A percentile compares a stretch with the other conserved stretches of the same genome.
Conservation (phyloP, 805 yeast species). For the Candida ulmi region DNA sequence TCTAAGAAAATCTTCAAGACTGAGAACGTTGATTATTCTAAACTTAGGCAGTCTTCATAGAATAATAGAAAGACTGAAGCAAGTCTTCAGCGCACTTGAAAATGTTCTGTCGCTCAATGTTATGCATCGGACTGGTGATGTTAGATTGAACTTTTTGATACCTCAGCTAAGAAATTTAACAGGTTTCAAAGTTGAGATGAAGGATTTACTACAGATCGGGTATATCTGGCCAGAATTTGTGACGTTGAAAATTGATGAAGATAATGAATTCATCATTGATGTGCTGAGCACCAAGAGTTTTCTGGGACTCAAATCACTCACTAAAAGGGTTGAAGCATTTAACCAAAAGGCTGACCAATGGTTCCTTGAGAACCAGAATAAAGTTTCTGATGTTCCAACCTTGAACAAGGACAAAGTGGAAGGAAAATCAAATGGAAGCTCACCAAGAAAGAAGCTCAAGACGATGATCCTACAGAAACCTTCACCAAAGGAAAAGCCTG, state of each 20-base stretch:
- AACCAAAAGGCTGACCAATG: slow-evolving; percentile 10
- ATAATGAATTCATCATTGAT: slow-evolving; percentile 16
- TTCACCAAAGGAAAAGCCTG: slow-evolving; percentile 7
- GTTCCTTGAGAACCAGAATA: slow-evolving; percentile 8
- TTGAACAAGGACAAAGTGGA: not conserved
- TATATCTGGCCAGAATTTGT: slow-evolving; percentile 18
- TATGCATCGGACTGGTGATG: slow-evolving; percentile 14
- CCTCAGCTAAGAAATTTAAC: slow-evolving; percentile 13
- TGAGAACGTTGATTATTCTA: not conserved
- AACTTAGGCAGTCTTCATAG: slow-evolving; percentile 1
- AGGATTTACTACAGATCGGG: slow-evolving; percentile 13
- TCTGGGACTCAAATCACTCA: slow-evolving; percentile 6
- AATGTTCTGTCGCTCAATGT: slow-evolving; percentile 11
- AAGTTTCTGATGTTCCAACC: slow-evolving; percentile 10
- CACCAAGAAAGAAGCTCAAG: slow-evolving; percentile 10
- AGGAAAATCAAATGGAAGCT: not conserved
- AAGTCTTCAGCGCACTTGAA: slow-evolving; percentile 16
- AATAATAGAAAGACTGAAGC: slow-evolving; percentile 3
- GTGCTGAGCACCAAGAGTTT: slow-evolving; percentile 7
- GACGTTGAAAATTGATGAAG: slow-evolving; percentile 10
- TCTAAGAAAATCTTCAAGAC: not conserved
- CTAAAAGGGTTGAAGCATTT: slow-evolving; percentile 7
- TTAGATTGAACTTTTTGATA: slow-evolving; percentile 9
- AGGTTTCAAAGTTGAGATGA: slow-evolving; percentile 3
- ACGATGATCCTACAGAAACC: slow-evolving; percentile 14